Percentiles rank a stretch among this genome's conserved stretches.
Conservation (phyloP, 257 asterid species). For the Solanum ahanhuiri region DNA sequence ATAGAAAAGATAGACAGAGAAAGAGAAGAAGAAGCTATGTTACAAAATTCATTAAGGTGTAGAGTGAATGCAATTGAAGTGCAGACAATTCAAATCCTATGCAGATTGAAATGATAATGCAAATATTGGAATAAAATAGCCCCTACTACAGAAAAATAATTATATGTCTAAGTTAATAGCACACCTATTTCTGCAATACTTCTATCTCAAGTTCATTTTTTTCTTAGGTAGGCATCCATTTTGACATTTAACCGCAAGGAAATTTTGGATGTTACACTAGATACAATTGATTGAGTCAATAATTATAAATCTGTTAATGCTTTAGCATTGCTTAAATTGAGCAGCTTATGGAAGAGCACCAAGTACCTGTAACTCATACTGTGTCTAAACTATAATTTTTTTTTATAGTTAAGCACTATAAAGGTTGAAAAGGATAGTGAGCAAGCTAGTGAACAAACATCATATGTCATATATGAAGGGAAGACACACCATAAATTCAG, state of each 20-base stretch:
- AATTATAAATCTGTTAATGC: neutral
- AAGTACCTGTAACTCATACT: neutral
- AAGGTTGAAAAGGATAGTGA: neutral
- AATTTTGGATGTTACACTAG: neutral
- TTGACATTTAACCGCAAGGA: neutral
- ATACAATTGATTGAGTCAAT: neutral
- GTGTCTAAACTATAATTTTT: neutral
- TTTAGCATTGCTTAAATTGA: neutral
- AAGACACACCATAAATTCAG: neutral
- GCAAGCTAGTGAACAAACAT: neutral
- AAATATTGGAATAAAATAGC: neutral
- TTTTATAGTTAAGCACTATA: neutral
- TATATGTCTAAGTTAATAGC: neutral
- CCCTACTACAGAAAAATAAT: neutral
- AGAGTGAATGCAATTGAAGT: neutral
- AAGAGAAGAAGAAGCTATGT: neutral
- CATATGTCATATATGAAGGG: neutral
- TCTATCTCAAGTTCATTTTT: neutral
- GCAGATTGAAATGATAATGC: neutral
- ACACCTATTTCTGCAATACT: neutral
- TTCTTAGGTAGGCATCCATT: neutral
- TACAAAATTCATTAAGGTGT: neutral
- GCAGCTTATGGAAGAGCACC: neutral
- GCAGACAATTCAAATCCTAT: neutral
- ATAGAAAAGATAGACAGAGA: neutral